Base-by-base conservation (phyloP, 352 stramenopile genomes). In the Globisporangium ultimum region DNA sequence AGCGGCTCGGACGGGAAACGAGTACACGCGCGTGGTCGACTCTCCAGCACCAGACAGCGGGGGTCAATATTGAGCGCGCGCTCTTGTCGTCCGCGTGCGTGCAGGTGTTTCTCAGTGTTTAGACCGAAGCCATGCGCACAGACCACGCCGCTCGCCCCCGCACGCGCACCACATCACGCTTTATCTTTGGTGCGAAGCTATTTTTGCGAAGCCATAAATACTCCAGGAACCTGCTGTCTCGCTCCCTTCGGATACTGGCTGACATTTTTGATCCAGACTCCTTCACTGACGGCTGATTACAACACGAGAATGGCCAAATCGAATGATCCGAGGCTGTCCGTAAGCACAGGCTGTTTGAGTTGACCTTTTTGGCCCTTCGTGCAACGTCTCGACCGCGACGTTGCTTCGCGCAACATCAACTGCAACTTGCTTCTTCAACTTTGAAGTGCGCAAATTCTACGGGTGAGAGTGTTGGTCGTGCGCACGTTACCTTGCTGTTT, bases 401-500 rank as follows among this genome's bases (percentile, higher is more conserved):
- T 28, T 28, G 24, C 43, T 47, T 48, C 51, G 51, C 18, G 36
- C 52, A 49, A 49, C 21, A n/a, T 47, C 40, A 41, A 49, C 52
- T 18, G 21, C 40, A 49, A 50, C 52, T 49, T 40, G 52, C 1
- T 22, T 22, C n/a, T 34, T 21, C 18, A 49, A 43, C 38, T 43
- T 43, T 12, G 38, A 5, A 28, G 8, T 43, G 38, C 38, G 38
- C 38, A 10, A 2, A 43, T 43, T 43, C 38, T 17, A 12, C 36
- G 12, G 14, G 10, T 3, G 10, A 17, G 38, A 43, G 38, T 43
- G 11, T 3, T 17, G 38, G 38, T 43, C 38, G 10, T 43, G 8
- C 38, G 1, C 38, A 11, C 14, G 10, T 43, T 43, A 17, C 10
- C 38, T 43, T 17, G 38, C 10, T 17, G 14, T 43, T 43, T 43